A percentile compares a stretch with the other conserved stretches of the same genome.
Conservation (phyloP, 352 stramenopile species). For the Phytopythium litorale region DNA sequence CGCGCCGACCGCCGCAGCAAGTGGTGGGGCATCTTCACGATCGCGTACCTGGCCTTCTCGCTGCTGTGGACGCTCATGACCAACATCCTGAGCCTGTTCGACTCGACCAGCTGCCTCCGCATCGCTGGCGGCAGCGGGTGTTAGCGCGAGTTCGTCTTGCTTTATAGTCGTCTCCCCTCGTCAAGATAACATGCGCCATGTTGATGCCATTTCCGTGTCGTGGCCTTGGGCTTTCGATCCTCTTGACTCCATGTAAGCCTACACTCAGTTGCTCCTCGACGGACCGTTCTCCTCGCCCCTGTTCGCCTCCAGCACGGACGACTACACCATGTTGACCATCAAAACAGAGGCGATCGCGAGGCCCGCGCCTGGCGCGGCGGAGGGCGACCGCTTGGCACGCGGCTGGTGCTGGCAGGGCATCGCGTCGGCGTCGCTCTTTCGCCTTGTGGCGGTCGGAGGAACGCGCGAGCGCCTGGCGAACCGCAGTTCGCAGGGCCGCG, state of each 20-base stretch:
- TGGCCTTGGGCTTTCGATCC: no score
- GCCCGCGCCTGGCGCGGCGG: constrained; percentile 19
- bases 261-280: background rate
- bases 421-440: constrained; percentile 23
- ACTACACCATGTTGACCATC: constrained; percentile 9
- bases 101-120: constrained; percentile 43
- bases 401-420: background rate
- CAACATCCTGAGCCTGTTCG: constrained; percentile 51
- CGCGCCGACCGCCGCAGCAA: constrained; percentile 29
- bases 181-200: no score
- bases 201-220: no score
- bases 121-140: constrained; percentile 53
- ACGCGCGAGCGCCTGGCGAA: constrained; percentile 41
- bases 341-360: constrained; percentile 17
- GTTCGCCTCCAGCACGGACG: no score
- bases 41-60: constrained; percentile 30
- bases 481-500: constrained; percentile 56
- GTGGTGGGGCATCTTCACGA: constrained; percentile 24
- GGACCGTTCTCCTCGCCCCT: no score
- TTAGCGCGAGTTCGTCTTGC: constrained; percentile 2
- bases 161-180: background rate
- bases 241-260: background rate
- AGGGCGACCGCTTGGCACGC: constrained; percentile 19
- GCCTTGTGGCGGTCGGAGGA: background rate
- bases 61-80: constrained; percentile 51